A percentile compares a stretch with the other conserved stretches of the same genome.
phyloP scores from a whole-genome alignment of 2,329 filamentous ascomycete genomes.

The Plenodomus lindquistii region DNA sequence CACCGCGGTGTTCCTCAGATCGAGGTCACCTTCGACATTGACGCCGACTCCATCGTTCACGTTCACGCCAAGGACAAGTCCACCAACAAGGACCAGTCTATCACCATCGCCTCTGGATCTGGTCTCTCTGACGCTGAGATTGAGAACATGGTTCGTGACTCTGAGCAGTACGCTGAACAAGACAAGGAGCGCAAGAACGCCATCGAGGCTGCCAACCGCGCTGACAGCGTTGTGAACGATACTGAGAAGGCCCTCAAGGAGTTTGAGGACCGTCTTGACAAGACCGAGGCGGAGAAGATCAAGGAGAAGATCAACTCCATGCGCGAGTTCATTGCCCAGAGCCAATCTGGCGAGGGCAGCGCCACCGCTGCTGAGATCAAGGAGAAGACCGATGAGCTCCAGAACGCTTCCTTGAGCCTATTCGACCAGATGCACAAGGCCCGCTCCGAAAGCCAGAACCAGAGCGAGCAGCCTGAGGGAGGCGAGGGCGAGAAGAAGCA shows the following conservation, averaged over 20 bases:
- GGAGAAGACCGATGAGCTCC: constrained; percentile 97
- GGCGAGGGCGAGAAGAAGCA: constrained; percentile 75
- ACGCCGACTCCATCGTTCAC: constrained; percentile 99
- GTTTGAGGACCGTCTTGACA: constrained; percentile 94
- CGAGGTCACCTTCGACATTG: constrained; percentile 97
- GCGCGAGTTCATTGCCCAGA: constrained; percentile 90
- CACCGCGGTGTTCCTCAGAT: constrained; percentile 98
- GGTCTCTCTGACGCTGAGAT: constrained; percentile 95
- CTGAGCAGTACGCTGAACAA: constrained; percentile 90
- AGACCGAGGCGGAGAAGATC: constrained; percentile 90
- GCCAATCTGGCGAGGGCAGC: constrained; percentile 85
- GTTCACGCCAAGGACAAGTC: constrained; percentile 99
- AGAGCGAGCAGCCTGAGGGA: constrained; percentile 50
- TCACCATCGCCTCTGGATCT: constrained; percentile 97
- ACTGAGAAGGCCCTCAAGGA: constrained; percentile 98
- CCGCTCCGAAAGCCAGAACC: constrained; percentile 63
- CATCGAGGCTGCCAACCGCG: constrained; percentile 96
- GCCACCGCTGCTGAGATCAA: constrained; percentile 92
- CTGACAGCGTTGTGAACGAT: constrained; percentile 94
- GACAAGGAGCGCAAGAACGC: constrained; percentile 96
- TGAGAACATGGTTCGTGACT: constrained; percentile 95
- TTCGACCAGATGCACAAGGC: constrained; percentile 99
- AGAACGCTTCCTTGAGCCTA: constrained; percentile 91
- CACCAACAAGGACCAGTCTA: constrained; percentile 99
- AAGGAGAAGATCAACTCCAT: constrained; percentile 88